Evolutionary conservation across 2,329 filamentous ascomycete species (phyloP).

Genomic region (Diaporthe aspalathi): DNA sequence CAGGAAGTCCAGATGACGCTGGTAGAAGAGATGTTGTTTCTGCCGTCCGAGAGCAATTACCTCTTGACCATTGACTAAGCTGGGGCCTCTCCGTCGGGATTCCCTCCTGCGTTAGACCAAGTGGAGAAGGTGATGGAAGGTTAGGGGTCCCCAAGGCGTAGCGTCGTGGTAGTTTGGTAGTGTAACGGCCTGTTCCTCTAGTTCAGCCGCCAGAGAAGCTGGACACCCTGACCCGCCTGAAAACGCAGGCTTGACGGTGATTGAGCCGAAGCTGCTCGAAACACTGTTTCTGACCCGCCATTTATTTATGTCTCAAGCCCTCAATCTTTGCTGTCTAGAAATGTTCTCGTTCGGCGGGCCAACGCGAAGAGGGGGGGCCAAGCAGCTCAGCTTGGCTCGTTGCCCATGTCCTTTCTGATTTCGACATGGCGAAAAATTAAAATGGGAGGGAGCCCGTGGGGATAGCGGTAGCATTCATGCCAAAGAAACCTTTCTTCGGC

Average conservation of each 20-base stretch:
- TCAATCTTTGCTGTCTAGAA: background rate
- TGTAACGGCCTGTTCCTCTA: slow-evolving; percentile 25
- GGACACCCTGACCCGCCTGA: background rate
- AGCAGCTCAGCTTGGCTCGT: slow-evolving; percentile 19
- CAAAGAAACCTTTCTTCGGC: background rate
- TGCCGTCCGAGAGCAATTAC: slow-evolving; percentile 16
- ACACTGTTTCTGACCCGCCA: slow-evolving; percentile 26
- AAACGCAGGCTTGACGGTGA: background rate
- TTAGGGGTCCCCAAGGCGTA: slow-evolving; percentile 28
- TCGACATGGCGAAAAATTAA: background rate
- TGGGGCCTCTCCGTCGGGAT: slow-evolving; percentile 9
- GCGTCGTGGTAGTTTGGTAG: slow-evolving; percentile 24
- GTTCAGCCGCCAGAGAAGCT: slow-evolving; percentile 13
- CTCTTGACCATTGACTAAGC: slow-evolving; percentile 11
- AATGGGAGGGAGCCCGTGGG: background rate
- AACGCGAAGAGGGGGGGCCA: background rate
- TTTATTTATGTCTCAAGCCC: slow-evolving; percentile 4
- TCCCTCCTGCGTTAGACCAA: slow-evolving; percentile 24
- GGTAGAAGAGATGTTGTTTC: background rate
- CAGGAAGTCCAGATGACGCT: background rate
- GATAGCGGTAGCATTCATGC: background rate
- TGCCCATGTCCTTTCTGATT: background rate
- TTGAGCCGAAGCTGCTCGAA: background rate
- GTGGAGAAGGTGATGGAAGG: slow-evolving; percentile 9
- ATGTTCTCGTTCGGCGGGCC: background rate